Evolutionary conservation across 1,139 yeast genomes (phyloP), one percentile per base, ranked within the genome.

Genomic region (Candida sp.): DNA sequence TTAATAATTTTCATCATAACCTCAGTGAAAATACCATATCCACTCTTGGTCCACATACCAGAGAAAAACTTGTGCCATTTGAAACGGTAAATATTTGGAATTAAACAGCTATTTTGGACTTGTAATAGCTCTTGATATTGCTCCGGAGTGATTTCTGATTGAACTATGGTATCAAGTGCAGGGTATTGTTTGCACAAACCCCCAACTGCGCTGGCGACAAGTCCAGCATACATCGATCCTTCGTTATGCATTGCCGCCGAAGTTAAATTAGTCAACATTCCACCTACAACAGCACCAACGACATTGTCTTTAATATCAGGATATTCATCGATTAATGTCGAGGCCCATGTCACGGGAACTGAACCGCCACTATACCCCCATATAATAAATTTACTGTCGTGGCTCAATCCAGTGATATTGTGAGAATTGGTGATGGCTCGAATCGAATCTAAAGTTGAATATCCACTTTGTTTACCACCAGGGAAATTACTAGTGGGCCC

Each of bases 341-440:
- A 57, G 5, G 71, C 73, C 74, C 74, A 70, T 1, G 62, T 61
- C 4, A 66, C 49, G 3, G 75, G 69, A n/a, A 68, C 49, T 2
- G 70, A 53, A 0, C 75, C 75, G 21, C 75, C 76, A 5, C 73
- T 66, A 46, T 67, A 70, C 0, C 76, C 75, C 69, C 70, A 70
- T 33, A 64, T 22, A 1, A 56, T 60, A 1, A 61, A 54, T 38
- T 57, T 50, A 4, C 74, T 70, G 40, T 60, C 51, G 1, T 51
- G 9, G 8, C 52, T 43, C 33, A 70, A 45, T 3, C 70, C 69
- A 4, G 75, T 68, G 19, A 52, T 39, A 36, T 58, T 54, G 1
- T 49, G 50, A 2, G 66, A 50, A 1, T 45, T 39, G 41, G 68
- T 56, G 1, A 59, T 56, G 5, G 66, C 75, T 41, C 66, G 52